These are phyloP conservation scores for Solanum dulcamara DNA, from an alignment of 257 asterid species.

Conservation along the genomic window DNA sequence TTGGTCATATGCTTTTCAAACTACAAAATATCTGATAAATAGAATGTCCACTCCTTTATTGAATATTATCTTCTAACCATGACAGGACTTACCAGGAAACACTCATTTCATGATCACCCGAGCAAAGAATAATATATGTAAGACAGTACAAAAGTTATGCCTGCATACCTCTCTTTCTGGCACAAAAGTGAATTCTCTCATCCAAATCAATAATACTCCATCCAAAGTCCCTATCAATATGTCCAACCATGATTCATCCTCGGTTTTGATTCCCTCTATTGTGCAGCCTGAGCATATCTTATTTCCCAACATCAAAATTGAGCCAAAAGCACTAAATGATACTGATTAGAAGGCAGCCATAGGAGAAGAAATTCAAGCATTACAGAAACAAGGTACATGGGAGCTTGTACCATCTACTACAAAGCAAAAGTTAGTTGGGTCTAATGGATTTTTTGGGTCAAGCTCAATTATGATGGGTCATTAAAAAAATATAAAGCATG, in stretches of 20 bases:
- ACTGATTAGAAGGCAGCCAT: neutral
- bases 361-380: neutral
- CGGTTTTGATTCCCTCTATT: too few relatives aligned
- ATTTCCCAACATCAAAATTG: neutral
- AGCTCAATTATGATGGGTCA: neutral
- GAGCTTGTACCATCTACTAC: neutral
- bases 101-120: too few relatives aligned
- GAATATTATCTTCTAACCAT: too few relatives aligned
- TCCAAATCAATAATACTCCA: neutral
- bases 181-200: neutral
- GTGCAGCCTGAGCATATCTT: neutral
- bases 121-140: neutral
- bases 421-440: neutral
- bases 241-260: neutral
- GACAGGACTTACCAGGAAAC: too few relatives aligned
- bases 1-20: too few relatives aligned
- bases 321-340: neutral
- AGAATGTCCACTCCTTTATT: too few relatives aligned
- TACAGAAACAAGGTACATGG: neutral
- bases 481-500: neutral
- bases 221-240: neutral
- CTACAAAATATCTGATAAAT: too few relatives aligned
- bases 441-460: neutral
- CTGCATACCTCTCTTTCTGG: neutral
- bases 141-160: too few relatives aligned